phyloP scores from a whole-genome alignment of 768 basidiomycete genomes.

The Mycena polygramma region DNA sequence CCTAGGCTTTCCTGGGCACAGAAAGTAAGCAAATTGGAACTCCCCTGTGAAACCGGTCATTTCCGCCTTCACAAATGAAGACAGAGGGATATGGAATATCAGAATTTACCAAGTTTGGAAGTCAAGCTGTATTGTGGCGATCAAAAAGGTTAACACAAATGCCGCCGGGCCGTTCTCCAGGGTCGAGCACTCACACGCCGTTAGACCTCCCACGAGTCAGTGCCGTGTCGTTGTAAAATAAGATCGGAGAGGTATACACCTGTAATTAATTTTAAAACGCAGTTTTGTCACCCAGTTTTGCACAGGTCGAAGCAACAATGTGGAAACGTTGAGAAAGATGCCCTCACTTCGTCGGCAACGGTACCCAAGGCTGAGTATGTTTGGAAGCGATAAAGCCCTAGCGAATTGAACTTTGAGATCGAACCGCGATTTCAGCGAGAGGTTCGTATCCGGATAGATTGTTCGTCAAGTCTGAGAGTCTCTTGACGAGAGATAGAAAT shows the following conservation, averaged over 20 bases:
- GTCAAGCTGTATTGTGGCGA: slow-evolving; percentile 14
- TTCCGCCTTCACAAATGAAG: background rate
- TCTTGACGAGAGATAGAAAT: background rate
- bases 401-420: background rate
- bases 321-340: background rate
- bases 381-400: background rate
- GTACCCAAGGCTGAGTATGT: slow-evolving; percentile 23
- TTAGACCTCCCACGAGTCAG: background rate
- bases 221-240: background rate
- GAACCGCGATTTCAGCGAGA: background rate
- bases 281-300: background rate
- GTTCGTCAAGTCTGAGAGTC: background rate
- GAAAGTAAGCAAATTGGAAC: background rate
- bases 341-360: slow-evolving; percentile 3
- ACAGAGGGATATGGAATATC: background rate
- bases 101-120: slow-evolving; percentile 20
- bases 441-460: background rate
- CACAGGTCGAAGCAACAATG: slow-evolving; percentile 17
- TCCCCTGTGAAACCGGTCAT: background rate
- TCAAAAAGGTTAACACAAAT: background rate
- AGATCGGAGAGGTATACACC: background rate
- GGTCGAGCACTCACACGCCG: slow-evolving; percentile 3
- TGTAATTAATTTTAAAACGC: slow-evolving; percentile 3
- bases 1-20: background rate
- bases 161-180: background rate